Percentiles rank a stretch among this genome's conserved stretches.
Evolutionary conservation across 179 eudicot species (phyloP).

Genomic region (Nepenthes alata): DNA sequence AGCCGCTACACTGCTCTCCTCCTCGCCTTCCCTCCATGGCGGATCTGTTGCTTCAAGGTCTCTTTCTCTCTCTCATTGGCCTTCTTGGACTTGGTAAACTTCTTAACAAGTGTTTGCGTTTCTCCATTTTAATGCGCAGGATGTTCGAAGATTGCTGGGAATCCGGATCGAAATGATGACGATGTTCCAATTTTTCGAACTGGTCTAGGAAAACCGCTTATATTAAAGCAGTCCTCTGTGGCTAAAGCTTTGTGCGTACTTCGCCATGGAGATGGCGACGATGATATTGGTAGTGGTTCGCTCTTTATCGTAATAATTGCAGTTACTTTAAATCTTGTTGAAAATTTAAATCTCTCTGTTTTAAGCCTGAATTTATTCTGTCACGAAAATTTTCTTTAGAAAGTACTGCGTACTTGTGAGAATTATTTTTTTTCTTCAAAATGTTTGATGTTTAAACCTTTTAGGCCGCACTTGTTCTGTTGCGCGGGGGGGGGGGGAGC

Average conservation of each 20-base stretch:
- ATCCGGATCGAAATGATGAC: conserved; percentile 9
- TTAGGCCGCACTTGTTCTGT: too few relatives aligned
- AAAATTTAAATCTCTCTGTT: background rate
- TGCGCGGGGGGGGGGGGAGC: too few relatives aligned
- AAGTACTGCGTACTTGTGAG: too few relatives aligned
- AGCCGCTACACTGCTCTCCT: conserved; percentile 12
- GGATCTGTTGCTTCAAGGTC: conserved; percentile 55
- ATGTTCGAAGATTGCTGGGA: conserved; percentile 31
- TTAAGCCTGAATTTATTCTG: too few relatives aligned
- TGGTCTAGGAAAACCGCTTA: conserved; percentile 40
- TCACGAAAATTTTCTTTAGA: too few relatives aligned
- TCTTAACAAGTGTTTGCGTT: background rate
- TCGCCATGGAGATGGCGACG: conserved; percentile 19
- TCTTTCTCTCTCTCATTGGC: conserved; percentile 4
- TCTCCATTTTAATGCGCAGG: conserved; percentile 20
- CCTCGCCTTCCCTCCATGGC: conserved; percentile 50
- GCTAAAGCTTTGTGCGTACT: conserved; percentile 42
- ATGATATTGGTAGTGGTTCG: conserved; percentile 12
- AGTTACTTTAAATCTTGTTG: background rate
- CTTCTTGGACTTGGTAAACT: background rate
- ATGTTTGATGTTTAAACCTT: too few relatives aligned
- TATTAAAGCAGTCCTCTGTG: conserved; percentile 37
- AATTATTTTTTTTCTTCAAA: too few relatives aligned
- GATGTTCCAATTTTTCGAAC: conserved; percentile 36
- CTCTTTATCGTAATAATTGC: background rate